Evolutionary conservation across 2,329 filamentous ascomycete genomes (phyloP).

Genomic region (Botrytis aclada): DNA sequence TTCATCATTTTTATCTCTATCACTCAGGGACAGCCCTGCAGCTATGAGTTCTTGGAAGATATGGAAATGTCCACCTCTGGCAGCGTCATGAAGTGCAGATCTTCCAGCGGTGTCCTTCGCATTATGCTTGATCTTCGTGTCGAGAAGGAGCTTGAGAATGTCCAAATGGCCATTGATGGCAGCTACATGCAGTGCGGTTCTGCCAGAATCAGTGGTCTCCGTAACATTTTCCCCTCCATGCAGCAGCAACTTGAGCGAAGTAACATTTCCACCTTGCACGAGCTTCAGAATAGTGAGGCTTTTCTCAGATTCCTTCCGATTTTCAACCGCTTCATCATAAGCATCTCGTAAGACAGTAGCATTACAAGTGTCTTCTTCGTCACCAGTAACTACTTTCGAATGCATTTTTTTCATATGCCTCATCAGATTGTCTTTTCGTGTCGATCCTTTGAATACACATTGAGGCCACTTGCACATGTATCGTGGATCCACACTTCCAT

Average conservation of each 20-base stretch:
- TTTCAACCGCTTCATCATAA: neutral
- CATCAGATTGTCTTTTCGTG: neutral
- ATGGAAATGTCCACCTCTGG: slow-evolving; percentile 4
- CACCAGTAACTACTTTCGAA: rapidly evolving
- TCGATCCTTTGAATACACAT: neutral
- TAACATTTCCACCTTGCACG: neutral
- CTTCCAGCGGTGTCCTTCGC: slow-evolving; percentile 16
- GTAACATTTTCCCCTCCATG: neutral
- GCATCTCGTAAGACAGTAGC: rapidly evolving
- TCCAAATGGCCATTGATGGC: slow-evolving; percentile 20
- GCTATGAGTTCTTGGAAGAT: slow-evolving; percentile 18
- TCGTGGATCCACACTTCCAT: slow-evolving; percentile 22
- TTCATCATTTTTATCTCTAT: slow-evolving; percentile 14
- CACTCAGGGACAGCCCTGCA: neutral
- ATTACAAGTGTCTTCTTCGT: neutral
- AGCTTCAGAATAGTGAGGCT: rapidly evolving
- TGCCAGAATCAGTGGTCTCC: slow-evolving; percentile 21
- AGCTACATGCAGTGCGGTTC: slow-evolving; percentile 25
- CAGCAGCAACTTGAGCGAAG: slow-evolving; percentile 21
- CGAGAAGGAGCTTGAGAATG: slow-evolving; percentile 19
- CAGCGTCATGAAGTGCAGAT: neutral
- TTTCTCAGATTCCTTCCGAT: neutral
- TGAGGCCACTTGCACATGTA: slow-evolving; percentile 25
- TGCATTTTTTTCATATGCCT: neutral
- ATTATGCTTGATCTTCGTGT: slow-evolving; percentile 15